Evolutionary conservation across 2,329 filamentous ascomycete genomes (phyloP), one percentile per base, ranked within the genome.

Genomic region (Diaporthe capsici): DNA sequence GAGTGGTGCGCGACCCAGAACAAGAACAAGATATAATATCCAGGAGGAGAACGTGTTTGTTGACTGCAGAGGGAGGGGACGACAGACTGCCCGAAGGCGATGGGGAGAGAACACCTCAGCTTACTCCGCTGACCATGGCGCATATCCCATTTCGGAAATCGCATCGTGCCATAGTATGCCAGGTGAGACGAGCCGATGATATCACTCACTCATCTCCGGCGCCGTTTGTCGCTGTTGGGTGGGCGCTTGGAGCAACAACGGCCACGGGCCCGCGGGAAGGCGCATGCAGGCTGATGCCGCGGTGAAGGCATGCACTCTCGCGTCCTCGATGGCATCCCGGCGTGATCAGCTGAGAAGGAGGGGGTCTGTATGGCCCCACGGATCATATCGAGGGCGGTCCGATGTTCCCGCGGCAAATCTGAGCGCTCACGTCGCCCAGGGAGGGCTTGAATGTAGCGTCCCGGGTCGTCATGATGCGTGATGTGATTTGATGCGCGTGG

Each of bases 181-280:
- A 47, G 65, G 55, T 57, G 73, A 75, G 73, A 37, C 73, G 44
- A 60, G 47, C 44, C 67, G 67, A 72, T 25, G 49, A 60, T 47
- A 42, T 63, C 60, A 67, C 42, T 37, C 25, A 57, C 28, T 57
- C 53, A 70, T 20, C 20, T n/a, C 47, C n/a, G 39, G n/a, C 28
- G 22, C 63, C 31, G 44, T 37, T 47, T 31, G 47, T 15, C n/a
- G 47, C 31, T 70, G 37, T 37, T 39, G 47, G 47, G 47, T 39
- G 22, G 65, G 63, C 31, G n/a, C 22, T 53, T 22, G 58, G 57
- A 20, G 49, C 28, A 51, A 42, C 31, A 34, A 34, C 10, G 58
- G 17, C 28, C n/a, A 37, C 22, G 53, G 53, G 31, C 53, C 34
- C 22, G 39, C 47, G 71, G 31, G 49, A 55, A 65, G 44, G 20